Evolutionary conservation across 2,329 filamentous ascomycete genomes (phyloP), one percentile per base, ranked within the genome.

Genomic region (Aspergillus oerlinghausenensis): DNA sequence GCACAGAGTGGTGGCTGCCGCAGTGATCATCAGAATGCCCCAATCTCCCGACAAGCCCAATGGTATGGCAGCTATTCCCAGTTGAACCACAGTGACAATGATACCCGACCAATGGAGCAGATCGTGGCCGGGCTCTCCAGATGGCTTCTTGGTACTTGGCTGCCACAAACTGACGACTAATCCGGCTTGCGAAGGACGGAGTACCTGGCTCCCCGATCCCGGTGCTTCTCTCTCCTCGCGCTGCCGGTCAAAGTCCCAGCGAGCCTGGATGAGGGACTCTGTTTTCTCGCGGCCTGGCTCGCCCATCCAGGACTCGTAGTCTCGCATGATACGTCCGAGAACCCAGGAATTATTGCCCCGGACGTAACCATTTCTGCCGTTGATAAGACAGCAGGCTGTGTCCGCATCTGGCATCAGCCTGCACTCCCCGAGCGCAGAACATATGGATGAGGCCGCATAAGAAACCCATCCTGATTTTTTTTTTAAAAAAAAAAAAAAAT

Each of bases 331-430:
- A 0, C 78, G 67, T 0, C 76, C 77, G 9, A 80, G 61, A 4
- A 79, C 64, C 77, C 77, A 80, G 21, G 64, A 71, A 11, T 65
- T 65, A 53, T 79, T 80, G 3, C 70, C 65, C 1, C 75, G 67
- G 4, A 64, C 62, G 56, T 75, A 74, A 1, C 76, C 73, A 17
- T 61, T 73, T 21, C 66, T 60, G 5, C 61, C 63, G 56, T 77
- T 76, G 50, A 78, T 71, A 19, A 79, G 69, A 5, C 49, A 55
- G 49, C 55, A 58, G 3, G 51, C 29, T 65, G 60, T 78, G 72
- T 52, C 76, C 59, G 32, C 61, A 52, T 7, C 49, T 1, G 75
- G 76, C 63, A 75, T 69, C 14, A 75, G 61, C 45, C 59, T 62
- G 59, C 68, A 67, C 32, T 73, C 70, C 3, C 74, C 71, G 17